Evolutionary conservation across 1,139 yeast species (phyloP).

Genomic region (Pichia sp.): DNA sequence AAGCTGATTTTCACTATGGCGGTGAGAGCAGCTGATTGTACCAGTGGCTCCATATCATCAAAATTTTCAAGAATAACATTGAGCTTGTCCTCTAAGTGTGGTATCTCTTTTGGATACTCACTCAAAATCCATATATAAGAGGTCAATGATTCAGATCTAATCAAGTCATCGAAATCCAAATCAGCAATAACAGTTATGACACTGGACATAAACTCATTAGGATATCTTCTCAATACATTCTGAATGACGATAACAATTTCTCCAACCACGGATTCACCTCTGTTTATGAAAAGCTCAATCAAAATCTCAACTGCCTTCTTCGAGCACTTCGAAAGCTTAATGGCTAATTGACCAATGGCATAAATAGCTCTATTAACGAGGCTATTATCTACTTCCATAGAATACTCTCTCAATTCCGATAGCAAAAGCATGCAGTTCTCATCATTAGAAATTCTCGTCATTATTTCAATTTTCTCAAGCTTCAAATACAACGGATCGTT

Average conservation of each 20-base stretch:
- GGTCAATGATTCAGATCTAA: conserved; percentile 56
- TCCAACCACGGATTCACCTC: conserved; percentile 72
- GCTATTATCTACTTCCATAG: conserved; percentile 91
- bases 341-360: conserved; percentile 86
- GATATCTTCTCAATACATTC: conserved; percentile 75
- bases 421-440: conserved; percentile 62
- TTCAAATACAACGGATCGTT: conserved; percentile 95
- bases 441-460: conserved; percentile 75
- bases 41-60: conserved; percentile 61
- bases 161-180: conserved; percentile 52
- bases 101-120: conserved; percentile 74
- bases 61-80: conserved; percentile 53
- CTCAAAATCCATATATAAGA: conserved; percentile 91
- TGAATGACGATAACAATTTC: conserved; percentile 74
- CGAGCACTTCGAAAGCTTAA: conserved; percentile 57
- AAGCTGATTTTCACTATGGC: conserved; percentile 72
- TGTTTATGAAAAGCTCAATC: conserved; percentile 66
- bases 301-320: conserved; percentile 71
- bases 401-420: conserved; percentile 84
- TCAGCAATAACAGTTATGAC: conserved; percentile 57
- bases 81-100: conserved; percentile 39
- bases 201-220: conserved; percentile 56
- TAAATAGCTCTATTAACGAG: conserved; percentile 76
- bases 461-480: conserved; percentile 84
- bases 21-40: conserved; percentile 72